Conservation (phyloP, 495 filamentous ascomycete genomes). For the Chaetomidium leptoderma region DNA sequence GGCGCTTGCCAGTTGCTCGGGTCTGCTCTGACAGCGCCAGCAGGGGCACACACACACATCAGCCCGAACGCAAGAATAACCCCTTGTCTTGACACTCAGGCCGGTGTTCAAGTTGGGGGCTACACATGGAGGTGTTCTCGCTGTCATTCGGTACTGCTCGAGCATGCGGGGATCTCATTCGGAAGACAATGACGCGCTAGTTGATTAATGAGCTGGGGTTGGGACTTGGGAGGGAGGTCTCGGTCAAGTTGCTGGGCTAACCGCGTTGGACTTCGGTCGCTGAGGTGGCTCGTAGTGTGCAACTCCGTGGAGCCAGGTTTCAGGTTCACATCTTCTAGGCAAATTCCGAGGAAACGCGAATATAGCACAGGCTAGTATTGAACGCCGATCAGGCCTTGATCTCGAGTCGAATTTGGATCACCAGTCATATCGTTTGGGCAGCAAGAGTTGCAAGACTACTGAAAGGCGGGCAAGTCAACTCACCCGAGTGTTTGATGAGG, state of each 20-base stretch:
- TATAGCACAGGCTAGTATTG: not conserved
- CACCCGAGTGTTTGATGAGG: constrained; percentile 1
- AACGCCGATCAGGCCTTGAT: not conserved
- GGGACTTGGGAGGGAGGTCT: not conserved
- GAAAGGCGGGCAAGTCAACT: not conserved
- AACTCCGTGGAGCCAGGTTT: constrained; percentile 9
- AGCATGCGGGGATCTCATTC: no score
- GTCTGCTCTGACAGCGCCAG: constrained; percentile 10
- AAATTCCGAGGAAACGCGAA: not conserved
- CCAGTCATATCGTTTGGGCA: not conserved
- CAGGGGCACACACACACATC: not conserved
- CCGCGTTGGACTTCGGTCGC: not conserved
- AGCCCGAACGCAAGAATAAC: no score
- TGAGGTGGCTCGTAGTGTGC: not conserved
- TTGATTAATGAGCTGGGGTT: not conserved
- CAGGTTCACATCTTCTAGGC: not conserved
- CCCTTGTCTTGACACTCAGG: no score
- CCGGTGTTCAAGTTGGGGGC: no score
- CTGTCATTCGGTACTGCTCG: no score
- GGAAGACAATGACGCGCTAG: no score
- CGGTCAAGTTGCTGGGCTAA: constrained; percentile 1
- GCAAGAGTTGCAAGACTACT: not conserved
- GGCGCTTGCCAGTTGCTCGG: constrained; percentile 16
- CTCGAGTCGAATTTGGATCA: not conserved
- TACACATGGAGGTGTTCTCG: no score